These are phyloP conservation scores for Arabis alpina DNA, from an alignment of 345 rosid genomes.

Conservation along the genomic window DNA sequence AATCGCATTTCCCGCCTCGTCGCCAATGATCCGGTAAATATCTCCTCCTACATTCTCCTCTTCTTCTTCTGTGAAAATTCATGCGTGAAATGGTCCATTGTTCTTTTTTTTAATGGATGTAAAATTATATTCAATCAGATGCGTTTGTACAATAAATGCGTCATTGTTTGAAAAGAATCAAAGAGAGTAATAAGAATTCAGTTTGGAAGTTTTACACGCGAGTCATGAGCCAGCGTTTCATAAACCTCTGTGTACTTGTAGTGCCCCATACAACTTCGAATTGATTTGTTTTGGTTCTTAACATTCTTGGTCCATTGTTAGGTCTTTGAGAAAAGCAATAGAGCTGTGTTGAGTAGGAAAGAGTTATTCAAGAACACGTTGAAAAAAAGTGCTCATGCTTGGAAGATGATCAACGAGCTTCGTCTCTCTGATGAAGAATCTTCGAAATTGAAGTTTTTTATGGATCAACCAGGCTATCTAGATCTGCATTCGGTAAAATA, in stretches of 20 bases:
- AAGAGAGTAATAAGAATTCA: too few relatives aligned
- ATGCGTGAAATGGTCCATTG: not conserved
- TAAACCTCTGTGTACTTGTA: too few relatives aligned
- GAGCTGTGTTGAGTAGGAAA: conserved; percentile 66
- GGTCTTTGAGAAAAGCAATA: conserved; percentile 76
- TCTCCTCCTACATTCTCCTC: not conserved
- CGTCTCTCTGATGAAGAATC: conserved; percentile 80
- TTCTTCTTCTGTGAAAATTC: not conserved
- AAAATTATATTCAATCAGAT: too few relatives aligned
- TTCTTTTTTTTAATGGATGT: too few relatives aligned
- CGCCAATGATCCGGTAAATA: conserved; percentile 77
- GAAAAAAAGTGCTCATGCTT: conserved; percentile 73
- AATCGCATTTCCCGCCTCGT: conserved; percentile 84
- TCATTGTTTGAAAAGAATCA: too few relatives aligned
- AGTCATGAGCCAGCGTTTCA: too few relatives aligned
- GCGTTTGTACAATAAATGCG: too few relatives aligned
- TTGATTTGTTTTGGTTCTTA: not conserved
- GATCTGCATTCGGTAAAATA: conserved; percentile 89
- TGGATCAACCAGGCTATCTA: conserved; percentile 77
- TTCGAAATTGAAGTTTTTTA: conserved; percentile 52
- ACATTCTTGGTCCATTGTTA: conserved; percentile 21
- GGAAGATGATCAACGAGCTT: conserved; percentile 78
- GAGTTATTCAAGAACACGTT: conserved; percentile 83
- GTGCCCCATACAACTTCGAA: too few relatives aligned
- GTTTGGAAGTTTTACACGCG: too few relatives aligned